Percentiles rank a stretch among this genome's conserved stretches.
Evolutionary conservation across 2,329 filamentous ascomycete genomes (phyloP).

Genomic region (Sporothrix dimorphospora): DNA sequence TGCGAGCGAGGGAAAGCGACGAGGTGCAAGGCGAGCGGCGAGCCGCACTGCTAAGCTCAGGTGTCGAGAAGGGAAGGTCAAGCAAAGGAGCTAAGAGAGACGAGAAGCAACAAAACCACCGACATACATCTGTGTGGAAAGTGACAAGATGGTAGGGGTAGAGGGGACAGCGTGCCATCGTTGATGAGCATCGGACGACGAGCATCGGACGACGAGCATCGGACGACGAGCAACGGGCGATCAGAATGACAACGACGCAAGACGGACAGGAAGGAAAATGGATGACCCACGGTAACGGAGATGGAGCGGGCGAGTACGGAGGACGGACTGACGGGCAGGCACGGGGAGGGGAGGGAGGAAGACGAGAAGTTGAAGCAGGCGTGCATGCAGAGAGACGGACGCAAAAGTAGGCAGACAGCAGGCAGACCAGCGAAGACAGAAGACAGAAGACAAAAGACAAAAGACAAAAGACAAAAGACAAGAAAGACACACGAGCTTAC

Average conservation of each 20-base stretch:
- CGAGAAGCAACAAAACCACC: not conserved
- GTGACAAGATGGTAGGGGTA: not conserved
- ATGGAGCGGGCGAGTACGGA: not conserved
- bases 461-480: not conserved
- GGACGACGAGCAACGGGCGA: not conserved
- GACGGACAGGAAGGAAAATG: not conserved
- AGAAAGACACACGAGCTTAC: not conserved
- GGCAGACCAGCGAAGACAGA: not conserved
- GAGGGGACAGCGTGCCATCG: not conserved
- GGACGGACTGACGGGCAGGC: not conserved
- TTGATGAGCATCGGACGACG: not conserved
- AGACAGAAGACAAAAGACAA: not conserved
- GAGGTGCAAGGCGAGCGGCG: not conserved
- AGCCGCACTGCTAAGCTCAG: no score
- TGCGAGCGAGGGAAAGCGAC: not conserved
- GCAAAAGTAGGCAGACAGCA: not conserved
- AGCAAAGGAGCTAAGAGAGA: not conserved
- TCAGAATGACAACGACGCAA: not conserved
- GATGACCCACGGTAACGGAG: not conserved
- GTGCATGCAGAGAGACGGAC: not conserved
- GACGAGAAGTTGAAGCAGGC: not conserved
- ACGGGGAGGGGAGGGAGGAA: not conserved
- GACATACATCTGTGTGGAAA: not conserved
- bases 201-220: not conserved
- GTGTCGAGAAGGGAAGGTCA: not conserved